phyloP scores from a whole-genome alignment of 768 basidiomycete species.

The Amanita muscaria region DNA sequence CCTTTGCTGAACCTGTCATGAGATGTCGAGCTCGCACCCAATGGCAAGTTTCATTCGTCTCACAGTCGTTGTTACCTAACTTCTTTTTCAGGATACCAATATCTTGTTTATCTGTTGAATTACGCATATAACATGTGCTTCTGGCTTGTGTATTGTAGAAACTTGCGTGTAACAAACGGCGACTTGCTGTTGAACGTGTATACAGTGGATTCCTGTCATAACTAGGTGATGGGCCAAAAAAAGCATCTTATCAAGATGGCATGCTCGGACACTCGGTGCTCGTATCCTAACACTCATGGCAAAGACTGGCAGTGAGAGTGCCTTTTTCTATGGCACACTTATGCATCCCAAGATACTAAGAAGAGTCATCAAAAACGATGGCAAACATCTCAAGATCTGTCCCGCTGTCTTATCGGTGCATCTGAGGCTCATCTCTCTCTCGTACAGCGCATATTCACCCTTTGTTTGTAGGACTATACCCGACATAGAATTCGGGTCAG shows the following conservation, averaged over 20 bases:
- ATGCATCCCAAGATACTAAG: slow-evolving; percentile 80
- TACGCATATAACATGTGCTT: background rate
- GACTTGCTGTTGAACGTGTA: background rate
- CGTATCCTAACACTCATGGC: too few relatives aligned
- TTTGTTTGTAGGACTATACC: slow-evolving; percentile 53
- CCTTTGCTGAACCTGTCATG: background rate
- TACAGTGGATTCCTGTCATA: too few relatives aligned
- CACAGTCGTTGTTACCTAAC: background rate
- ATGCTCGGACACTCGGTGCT: too few relatives aligned
- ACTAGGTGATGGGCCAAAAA: too few relatives aligned
- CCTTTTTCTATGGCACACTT: slow-evolving; percentile 88
- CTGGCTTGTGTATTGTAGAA: background rate
- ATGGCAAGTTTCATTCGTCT: slow-evolving; percentile 27
- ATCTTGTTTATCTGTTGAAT: slow-evolving; percentile 22
- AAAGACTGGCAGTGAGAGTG: slow-evolving; percentile 17
- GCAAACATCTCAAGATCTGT: slow-evolving; percentile 52
- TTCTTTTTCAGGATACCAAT: slow-evolving; percentile 18
- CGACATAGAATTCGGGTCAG: slow-evolving; percentile 69
- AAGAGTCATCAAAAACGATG: slow-evolving; percentile 66
- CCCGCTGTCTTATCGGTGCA: slow-evolving; percentile 70
- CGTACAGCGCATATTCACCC: background rate
- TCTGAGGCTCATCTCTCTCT: slow-evolving; percentile 4
- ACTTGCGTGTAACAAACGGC: background rate
- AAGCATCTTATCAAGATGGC: too few relatives aligned
- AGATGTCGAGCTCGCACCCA: slow-evolving; percentile 31